These are phyloP conservation scores for Hypomyces rosellus DNA, from an alignment of 2,329 filamentous ascomycete species.

Conservation along the genomic window DNA sequence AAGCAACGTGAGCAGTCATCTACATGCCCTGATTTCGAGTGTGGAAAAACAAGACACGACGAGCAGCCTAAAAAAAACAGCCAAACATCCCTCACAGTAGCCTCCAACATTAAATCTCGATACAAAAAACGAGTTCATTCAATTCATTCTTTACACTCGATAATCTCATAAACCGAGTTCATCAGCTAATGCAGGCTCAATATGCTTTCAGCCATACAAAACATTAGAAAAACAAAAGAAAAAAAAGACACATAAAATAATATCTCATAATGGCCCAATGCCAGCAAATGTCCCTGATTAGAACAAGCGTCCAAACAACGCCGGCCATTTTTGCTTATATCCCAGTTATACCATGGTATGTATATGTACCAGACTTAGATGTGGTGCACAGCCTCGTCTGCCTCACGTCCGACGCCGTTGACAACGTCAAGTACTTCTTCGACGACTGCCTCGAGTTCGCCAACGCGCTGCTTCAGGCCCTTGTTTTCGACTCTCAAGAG, in stretches of 20 bases:
- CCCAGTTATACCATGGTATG: background rate
- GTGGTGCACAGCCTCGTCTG: background rate
- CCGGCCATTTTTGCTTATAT: conserved; percentile 6
- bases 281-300: conserved; percentile 1
- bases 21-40: no score
- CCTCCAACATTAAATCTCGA: background rate
- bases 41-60: no score
- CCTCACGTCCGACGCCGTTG: conserved; percentile 37
- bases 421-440: conserved; percentile 55
- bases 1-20: no score
- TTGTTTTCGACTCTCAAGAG: conserved; percentile 57
- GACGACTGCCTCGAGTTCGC: conserved; percentile 52
- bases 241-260: conserved; percentile 5
- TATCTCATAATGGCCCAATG: background rate
- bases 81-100: no score
- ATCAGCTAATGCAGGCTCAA: background rate
- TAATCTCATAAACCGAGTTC: conserved; percentile 1
- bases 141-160: conserved; percentile 3
- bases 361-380: conserved; percentile 4
- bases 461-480: conserved; percentile 52
- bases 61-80: no score
- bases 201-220: conserved; percentile 1
- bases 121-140: background rate
- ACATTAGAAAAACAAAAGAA: conserved; percentile 3
- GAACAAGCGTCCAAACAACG: conserved; percentile 4